phyloP scores from a whole-genome alignment of 257 asterid genomes.

The Verbascum thapsus region DNA sequence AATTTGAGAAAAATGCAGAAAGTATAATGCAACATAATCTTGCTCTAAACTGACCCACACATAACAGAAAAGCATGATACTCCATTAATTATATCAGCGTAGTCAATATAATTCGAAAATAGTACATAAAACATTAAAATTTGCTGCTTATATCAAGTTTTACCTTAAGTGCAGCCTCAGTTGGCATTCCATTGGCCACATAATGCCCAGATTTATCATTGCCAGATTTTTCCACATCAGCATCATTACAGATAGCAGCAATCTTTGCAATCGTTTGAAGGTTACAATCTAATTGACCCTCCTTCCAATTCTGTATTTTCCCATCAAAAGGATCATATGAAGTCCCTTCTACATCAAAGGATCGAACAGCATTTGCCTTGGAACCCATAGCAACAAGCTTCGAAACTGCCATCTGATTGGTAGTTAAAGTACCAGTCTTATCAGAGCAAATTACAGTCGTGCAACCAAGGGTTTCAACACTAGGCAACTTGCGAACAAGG shows the following conservation, averaged over 20 bases:
- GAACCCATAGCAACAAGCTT: slow-evolving; percentile 86
- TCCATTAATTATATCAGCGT: not conserved
- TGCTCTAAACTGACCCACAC: not conserved
- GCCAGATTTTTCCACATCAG: slow-evolving; percentile 84
- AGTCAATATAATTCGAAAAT: not conserved
- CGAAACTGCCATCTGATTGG: slow-evolving; percentile 97
- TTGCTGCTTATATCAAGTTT: slow-evolving; percentile 10
- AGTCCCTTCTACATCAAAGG: slow-evolving; percentile 83
- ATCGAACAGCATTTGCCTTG: slow-evolving; percentile 46
- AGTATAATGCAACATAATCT: slow-evolving; percentile 7
- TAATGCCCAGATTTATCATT: slow-evolving; percentile 54
- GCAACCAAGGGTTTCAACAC: slow-evolving; percentile 99
- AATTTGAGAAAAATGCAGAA: slow-evolving; percentile 5
- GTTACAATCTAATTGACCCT: slow-evolving; percentile 69
- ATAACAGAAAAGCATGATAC: not conserved
- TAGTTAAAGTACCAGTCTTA: slow-evolving; percentile 94
- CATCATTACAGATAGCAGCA: slow-evolving; percentile 96
- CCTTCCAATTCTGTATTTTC: slow-evolving; percentile 72
- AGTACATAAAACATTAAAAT: slow-evolving; percentile 7
- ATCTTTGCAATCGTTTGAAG: slow-evolving; percentile 91
- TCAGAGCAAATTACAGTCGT: slow-evolving; percentile 99
- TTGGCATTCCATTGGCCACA: slow-evolving; percentile 87
- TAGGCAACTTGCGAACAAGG: slow-evolving; percentile 97
- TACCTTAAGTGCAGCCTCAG: slow-evolving; percentile 99
- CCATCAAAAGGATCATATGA: slow-evolving; percentile 90